A percentile compares a stretch with the other conserved stretches of the same genome.
These are phyloP conservation scores for Adansonia digitata DNA, from an alignment of 345 rosid species.

Conservation along the genomic window DNA sequence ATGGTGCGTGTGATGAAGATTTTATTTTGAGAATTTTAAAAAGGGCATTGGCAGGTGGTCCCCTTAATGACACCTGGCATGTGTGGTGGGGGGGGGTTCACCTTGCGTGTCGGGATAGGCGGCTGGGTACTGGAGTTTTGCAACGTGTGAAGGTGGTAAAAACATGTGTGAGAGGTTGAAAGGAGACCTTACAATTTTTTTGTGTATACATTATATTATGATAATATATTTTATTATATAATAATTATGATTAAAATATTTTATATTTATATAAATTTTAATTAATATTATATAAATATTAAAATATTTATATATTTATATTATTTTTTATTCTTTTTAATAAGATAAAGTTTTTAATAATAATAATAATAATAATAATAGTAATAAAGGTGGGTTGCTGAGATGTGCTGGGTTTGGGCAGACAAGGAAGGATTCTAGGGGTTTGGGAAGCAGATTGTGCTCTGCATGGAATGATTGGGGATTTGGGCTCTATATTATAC, in stretches of 20 bases:
- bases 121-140: conserved; percentile 27
- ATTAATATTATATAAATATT: too few relatives aligned
- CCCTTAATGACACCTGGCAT: conserved; percentile 20
- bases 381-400: too few relatives aligned
- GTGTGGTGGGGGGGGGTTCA: conserved; percentile 26
- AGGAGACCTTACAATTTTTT: too few relatives aligned
- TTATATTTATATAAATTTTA: too few relatives aligned
- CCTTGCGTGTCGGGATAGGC: conserved; percentile 23
- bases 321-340: too few relatives aligned
- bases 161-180: background rate
- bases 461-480: conserved; percentile 47
- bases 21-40: background rate
- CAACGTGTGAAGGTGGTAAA: conserved; percentile 33
- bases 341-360: too few relatives aligned
- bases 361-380: background rate
- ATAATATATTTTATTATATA: too few relatives aligned
- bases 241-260: too few relatives aligned
- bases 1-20: background rate
- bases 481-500: conserved; percentile 20
- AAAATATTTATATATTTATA: too few relatives aligned
- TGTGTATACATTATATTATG: too few relatives aligned
- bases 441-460: conserved; percentile 60
- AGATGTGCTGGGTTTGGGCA: conserved; percentile 54
- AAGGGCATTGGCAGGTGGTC: background rate
- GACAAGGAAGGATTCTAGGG: conserved; percentile 60